Evolutionary conservation across 257 asterid genomes (phyloP).

Genomic region (Primulina huaijiensis): DNA sequence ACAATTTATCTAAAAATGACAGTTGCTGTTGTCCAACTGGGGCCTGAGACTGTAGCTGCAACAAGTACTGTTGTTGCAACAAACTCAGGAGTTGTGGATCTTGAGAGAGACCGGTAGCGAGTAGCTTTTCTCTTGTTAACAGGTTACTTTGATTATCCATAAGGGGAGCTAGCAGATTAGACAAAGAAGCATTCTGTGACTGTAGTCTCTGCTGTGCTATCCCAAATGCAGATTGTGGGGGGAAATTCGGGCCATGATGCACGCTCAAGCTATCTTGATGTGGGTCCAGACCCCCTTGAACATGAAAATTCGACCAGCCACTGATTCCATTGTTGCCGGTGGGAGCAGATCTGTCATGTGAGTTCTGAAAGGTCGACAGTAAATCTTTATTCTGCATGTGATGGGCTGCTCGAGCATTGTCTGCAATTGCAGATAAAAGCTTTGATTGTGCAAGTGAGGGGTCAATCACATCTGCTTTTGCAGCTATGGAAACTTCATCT

Average conservation of each 20-base stretch:
- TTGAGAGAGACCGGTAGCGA: conserved; percentile 58
- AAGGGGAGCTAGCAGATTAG: conserved; percentile 47
- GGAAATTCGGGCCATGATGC: conserved; percentile 56
- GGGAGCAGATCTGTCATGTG: conserved; percentile 49
- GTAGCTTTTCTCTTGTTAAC: conserved; percentile 54
- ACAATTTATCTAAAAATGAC: conserved; percentile 57
- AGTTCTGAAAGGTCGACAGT: conserved; percentile 54
- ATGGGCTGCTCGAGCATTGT: conserved; percentile 45
- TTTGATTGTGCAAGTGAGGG: conserved; percentile 47
- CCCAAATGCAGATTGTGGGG: conserved; percentile 62
- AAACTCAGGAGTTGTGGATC: conserved; percentile 75
- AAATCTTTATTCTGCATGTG: conserved; percentile 62
- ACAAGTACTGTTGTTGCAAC: conserved; percentile 79
- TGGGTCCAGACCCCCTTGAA: conserved; percentile 58
- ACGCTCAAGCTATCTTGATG: conserved; percentile 66
- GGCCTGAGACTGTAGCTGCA: conserved; percentile 67
- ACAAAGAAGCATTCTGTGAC: conserved; percentile 48
- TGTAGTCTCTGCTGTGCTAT: conserved; percentile 65
- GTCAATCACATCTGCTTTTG: conserved; percentile 54
- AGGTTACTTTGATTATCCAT: conserved; percentile 51
- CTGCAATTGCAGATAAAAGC: conserved; percentile 45
- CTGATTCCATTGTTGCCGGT: conserved; percentile 45
- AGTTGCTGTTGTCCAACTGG: conserved; percentile 66
- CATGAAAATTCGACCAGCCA: conserved; percentile 70
- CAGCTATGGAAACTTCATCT: conserved; percentile 47